These are phyloP conservation scores for Sicyos baderoa DNA, from an alignment of 306 rosid genomes.

Conservation along the genomic window DNA sequence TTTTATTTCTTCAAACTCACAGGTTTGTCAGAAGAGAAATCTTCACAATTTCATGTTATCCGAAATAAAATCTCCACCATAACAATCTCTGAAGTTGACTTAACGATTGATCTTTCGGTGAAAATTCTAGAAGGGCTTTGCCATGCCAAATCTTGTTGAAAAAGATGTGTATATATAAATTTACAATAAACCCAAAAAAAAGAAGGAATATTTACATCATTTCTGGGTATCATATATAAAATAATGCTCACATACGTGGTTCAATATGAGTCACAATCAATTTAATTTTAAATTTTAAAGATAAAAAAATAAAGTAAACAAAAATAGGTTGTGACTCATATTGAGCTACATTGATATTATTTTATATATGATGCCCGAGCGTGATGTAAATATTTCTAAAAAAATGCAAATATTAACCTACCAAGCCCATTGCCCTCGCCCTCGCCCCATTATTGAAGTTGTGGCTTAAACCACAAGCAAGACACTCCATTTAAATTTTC, in stretches of 20 bases:
- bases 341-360: too few species aligned
- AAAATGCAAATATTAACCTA: not conserved
- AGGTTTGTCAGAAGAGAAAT: not conserved
- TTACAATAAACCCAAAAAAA: not conserved
- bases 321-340: too few species aligned
- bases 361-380: too few species aligned
- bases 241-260: too few species aligned
- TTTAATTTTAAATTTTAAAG: too few species aligned
- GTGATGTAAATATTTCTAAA: too few species aligned
- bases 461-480: constrained; percentile 12
- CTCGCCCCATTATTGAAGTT: constrained; percentile 1
- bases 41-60: not conserved
- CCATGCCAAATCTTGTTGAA: constrained; percentile 15
- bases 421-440: not conserved
- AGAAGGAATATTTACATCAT: too few species aligned
- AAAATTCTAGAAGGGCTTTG: constrained; percentile 12
- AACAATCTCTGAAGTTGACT: constrained; percentile 7
- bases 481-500: not conserved
- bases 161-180: not conserved
- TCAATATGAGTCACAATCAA: too few species aligned
- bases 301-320: too few species aligned
- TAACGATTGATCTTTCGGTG: not conserved
- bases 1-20: not conserved
- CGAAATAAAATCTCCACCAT: not conserved
- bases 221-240: too few species aligned